Evolutionary conservation across 257 asterid species (phyloP).

Genomic region (Gynochthodes officinalis): DNA sequence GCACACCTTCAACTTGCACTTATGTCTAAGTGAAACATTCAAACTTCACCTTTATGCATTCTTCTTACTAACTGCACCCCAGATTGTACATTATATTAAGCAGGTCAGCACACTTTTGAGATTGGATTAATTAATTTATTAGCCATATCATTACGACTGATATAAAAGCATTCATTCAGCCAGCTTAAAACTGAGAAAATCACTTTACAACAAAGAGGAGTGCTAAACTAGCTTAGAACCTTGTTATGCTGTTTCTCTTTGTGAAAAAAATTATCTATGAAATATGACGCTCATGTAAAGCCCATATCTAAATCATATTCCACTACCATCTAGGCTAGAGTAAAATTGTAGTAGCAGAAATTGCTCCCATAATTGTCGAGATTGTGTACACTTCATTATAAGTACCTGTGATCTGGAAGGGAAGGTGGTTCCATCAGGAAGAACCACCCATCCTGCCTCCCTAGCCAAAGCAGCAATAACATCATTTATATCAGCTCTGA

Average conservation of each 20-base stretch:
- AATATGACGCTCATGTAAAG: neutral
- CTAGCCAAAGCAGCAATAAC: conserved; percentile 97
- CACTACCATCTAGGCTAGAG: neutral
- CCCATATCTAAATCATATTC: neutral
- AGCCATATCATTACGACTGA: neutral
- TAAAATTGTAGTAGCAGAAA: neutral
- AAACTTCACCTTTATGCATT: neutral
- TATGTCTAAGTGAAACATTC: neutral
- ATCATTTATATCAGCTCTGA: conserved; percentile 95
- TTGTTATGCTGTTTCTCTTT: neutral
- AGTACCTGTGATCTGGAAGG: conserved; percentile 86
- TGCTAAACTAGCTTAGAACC: neutral
- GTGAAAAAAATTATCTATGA: neutral
- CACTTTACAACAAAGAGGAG: neutral
- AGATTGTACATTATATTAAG: neutral
- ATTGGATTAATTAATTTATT: no score
- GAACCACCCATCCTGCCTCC: conserved; percentile 99
- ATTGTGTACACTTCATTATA: neutral
- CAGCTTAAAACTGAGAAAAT: neutral
- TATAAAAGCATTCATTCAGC: neutral
- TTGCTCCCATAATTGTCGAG: neutral
- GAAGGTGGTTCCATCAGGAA: conserved; percentile 98
- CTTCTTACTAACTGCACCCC: neutral
- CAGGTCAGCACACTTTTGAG: no score
- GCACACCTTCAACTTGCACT: neutral